Percentiles rank a stretch among this genome's conserved stretches.
These are phyloP conservation scores for Hypoxylon rickii DNA, from an alignment of 495 filamentous ascomycete genomes.

Conservation along the genomic window DNA sequence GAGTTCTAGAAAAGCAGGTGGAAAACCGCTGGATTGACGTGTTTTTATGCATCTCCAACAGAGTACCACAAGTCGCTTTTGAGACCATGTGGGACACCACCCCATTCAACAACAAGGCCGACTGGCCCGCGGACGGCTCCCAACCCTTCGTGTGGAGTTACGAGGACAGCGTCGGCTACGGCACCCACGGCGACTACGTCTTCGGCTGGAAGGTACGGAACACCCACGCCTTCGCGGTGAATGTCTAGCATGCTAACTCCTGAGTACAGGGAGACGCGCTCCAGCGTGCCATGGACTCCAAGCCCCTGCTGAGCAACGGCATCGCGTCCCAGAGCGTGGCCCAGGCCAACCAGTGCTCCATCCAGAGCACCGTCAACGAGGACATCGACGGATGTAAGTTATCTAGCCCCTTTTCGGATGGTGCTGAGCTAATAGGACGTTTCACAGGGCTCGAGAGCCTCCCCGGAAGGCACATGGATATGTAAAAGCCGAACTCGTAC, in stretches of 20 bases:
- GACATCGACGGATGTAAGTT: slow-evolving; percentile 47
- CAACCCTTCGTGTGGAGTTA: slow-evolving; percentile 54
- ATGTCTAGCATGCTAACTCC: slow-evolving; percentile 48
- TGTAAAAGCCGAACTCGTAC: too few species aligned
- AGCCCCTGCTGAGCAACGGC: slow-evolving; percentile 38
- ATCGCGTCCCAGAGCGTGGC: slow-evolving; percentile 42
- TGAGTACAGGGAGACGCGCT: slow-evolving; percentile 50
- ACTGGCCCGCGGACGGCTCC: slow-evolving; percentile 50
- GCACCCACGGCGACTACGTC: slow-evolving; percentile 56
- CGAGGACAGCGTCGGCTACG: slow-evolving; percentile 53
- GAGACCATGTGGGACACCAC: slow-evolving; percentile 56
- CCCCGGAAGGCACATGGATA: slow-evolving; percentile 19
- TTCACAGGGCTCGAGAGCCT: slow-evolving; percentile 18
- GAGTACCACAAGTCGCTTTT: slow-evolving; percentile 54
- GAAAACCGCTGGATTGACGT: too few species aligned
- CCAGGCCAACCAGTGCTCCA: slow-evolving; percentile 43
- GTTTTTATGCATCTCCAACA: slow-evolving; percentile 46
- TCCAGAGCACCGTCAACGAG: slow-evolving; percentile 44
- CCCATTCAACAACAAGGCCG: slow-evolving; percentile 46
- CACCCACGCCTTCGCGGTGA: slow-evolving; percentile 49
- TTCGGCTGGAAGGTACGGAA: slow-evolving; percentile 58
- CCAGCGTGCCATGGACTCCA: slow-evolving; percentile 53
- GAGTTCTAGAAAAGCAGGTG: too few species aligned
- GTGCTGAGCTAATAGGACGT: not conserved
- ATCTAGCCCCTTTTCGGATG: slow-evolving; percentile 8